These are phyloP conservation scores for Naumovozyma castellii DNA, from an alignment of 805 yeast genomes.

Conservation along the genomic window DNA sequence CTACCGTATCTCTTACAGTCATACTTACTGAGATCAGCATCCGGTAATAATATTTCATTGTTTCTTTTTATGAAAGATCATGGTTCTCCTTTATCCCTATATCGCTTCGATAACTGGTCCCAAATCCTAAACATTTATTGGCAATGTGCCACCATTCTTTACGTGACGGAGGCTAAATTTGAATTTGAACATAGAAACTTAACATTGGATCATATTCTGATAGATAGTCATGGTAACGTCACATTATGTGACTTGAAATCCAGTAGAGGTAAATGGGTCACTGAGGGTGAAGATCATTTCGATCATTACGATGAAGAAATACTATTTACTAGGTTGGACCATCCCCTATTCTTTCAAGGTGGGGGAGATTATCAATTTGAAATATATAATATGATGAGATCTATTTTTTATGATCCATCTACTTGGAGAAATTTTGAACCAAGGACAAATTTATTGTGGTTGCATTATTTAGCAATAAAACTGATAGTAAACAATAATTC, in stretches of 20 bases:
- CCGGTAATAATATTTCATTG: conserved; percentile 8
- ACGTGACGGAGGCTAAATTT: conserved; percentile 41
- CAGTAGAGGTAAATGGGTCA: conserved; percentile 31
- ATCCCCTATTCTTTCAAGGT: conserved; percentile 52
- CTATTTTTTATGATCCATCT: conserved; percentile 15
- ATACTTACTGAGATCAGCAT: conserved; percentile 12
- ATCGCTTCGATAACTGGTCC: conserved; percentile 14
- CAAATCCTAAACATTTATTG: conserved; percentile 38
- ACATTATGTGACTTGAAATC: conserved; percentile 51
- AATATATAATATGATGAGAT: conserved; percentile 48
- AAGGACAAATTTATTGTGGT: conserved; percentile 52
- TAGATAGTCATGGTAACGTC: conserved; percentile 34
- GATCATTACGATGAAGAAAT: conserved; percentile 8
- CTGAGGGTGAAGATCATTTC: conserved; percentile 1
- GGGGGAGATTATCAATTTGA: conserved; percentile 55
- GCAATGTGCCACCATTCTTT: conserved; percentile 41
- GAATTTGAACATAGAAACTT: conserved; percentile 66
- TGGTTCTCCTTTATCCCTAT: conserved; percentile 18
- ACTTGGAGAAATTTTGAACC: conserved; percentile 26
- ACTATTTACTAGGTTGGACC: conserved; percentile 49
- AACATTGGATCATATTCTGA: conserved; percentile 54
- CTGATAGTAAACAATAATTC: conserved; percentile 28
- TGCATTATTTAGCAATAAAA: conserved; percentile 49
- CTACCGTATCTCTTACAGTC: conserved; percentile 19
- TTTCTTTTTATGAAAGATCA: conserved; percentile 21